phyloP scores from a whole-genome alignment of 2,329 filamentous ascomycete genomes.

The Ceratocystiopsis sp. region DNA sequence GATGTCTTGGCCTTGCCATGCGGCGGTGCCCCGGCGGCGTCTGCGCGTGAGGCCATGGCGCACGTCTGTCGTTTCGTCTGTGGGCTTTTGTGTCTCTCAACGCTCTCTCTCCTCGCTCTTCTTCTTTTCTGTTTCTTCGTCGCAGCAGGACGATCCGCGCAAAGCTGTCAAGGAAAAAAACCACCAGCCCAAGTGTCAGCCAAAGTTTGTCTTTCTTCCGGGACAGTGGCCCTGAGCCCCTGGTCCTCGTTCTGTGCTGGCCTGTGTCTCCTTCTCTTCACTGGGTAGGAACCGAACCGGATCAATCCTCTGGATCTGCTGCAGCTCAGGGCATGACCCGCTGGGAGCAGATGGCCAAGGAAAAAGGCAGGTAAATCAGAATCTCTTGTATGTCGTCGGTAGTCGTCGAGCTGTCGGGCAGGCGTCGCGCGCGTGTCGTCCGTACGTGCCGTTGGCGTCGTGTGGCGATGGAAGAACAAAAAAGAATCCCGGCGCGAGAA shows the following conservation, averaged over 20 bases:
- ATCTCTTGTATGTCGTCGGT: too few species aligned
- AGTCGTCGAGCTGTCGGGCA: too few species aligned
- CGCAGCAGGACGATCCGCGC: constrained; percentile 9
- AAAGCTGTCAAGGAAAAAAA: constrained; percentile 14
- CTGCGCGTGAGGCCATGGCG: constrained; percentile 31
- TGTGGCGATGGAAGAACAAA: not conserved
- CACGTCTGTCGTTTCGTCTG: not conserved
- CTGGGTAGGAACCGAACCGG: constrained; percentile 12
- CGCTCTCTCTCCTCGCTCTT: not conserved
- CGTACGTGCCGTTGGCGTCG: too few species aligned
- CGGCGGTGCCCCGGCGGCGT: constrained; percentile 35
- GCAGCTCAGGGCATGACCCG: constrained; percentile 11
- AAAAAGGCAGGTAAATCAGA: too few species aligned
- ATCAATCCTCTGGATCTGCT: constrained; percentile 14
- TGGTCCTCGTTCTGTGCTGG: not conserved
- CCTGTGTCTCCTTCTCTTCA: too few species aligned
- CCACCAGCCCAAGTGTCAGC: constrained; percentile 8
- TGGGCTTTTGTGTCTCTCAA: not conserved
- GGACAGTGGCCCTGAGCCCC: not conserved
- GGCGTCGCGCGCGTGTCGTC: too few species aligned
- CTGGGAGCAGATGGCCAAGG: not conserved
- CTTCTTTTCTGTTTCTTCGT: not conserved
- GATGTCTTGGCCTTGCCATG: constrained; percentile 71
- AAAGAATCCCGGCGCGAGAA: too few species aligned
- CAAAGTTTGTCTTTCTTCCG: constrained; percentile 1